Evolutionary conservation across 345 rosid genomes (phyloP), one percentile per base, ranked within the genome.

Genomic region (Anacardium occidentale): DNA sequence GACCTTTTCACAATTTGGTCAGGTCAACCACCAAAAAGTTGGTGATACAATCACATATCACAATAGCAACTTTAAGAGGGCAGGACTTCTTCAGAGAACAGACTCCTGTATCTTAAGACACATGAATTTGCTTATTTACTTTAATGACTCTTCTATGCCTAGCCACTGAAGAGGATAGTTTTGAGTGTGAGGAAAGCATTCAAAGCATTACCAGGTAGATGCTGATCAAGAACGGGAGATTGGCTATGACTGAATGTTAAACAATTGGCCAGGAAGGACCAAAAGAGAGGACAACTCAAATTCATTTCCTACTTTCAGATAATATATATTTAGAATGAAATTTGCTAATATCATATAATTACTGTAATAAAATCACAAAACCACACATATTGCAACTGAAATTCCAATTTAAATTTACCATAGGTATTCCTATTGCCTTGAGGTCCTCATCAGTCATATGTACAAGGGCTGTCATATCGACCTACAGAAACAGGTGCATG

Each of bases 401-500:
- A 76, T 45, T 17, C 21, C 11, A 26, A 60, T 56, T 60, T 52
- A 32, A 75, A 66, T 40, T 78, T 87, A 95, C 99, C 99, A 95
- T 91, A 10, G 98, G 99, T 79, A 95, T 89, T 73, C 97, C 91
- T 81, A 95, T 63, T 79, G 92, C 97, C 83, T 91, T 95, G 71
- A 92, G 94, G 77, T 95, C 99, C 60, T 86, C 96, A 81, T 95
- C 99, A 69, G 82, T 87, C 99, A 95, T 95, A 85, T 95, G 99
- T 53, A 86, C 66, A 69, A 95, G 97, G 63, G 99, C 94, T 29
- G 92, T 80, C 99, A 95, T 95, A 80, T 95, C 99, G 74, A 95
- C 98, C 98, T 95, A 82, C 57, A 77, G 44, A 83, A 56, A 60
- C 10, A 70, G 69, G 58, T 57, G 12, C 52, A 68, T 25, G 57